These are phyloP conservation scores for Ophiosphaerella narmari DNA, from an alignment of 2,329 filamentous ascomycete species.

Conservation along the genomic window DNA sequence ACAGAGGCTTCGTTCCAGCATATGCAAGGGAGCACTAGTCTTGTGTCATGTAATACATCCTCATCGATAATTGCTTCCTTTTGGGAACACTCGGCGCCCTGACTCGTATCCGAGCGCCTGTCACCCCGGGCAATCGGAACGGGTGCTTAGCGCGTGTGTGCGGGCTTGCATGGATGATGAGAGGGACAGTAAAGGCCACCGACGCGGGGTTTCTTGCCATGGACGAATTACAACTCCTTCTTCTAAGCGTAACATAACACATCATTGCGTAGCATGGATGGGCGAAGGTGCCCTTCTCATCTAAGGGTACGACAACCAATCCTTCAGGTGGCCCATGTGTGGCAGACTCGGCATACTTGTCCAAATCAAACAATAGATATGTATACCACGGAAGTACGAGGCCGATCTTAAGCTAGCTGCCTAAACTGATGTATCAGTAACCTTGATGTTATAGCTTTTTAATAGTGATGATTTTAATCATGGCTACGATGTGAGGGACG, in stretches of 20 bases:
- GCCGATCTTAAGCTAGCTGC: slow-evolving; percentile 1
- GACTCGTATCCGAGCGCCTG: slow-evolving; percentile 14
- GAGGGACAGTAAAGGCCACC: not conserved
- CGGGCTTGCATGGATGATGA: slow-evolving; percentile 4
- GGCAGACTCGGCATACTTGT: too few species aligned
- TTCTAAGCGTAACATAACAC: too few species aligned
- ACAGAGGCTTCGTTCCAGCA: not conserved
- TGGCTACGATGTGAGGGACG: too few species aligned
- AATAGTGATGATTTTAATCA: too few species aligned
- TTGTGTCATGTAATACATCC: slow-evolving; percentile 14
- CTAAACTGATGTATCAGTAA: too few species aligned
- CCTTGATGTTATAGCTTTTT: too few species aligned
- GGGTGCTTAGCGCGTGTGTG: slow-evolving; percentile 12
- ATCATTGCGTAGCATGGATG: too few species aligned
- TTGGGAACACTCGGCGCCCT: slow-evolving; percentile 4
- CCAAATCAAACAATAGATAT: too few species aligned
- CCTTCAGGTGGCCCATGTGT: too few species aligned
- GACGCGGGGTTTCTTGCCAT: not conserved
- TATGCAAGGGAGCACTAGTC: not conserved
- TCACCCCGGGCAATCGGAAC: slow-evolving; percentile 20
- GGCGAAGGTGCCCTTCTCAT: not conserved
- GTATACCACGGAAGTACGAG: slow-evolving; percentile 2
- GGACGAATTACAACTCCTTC: not conserved
- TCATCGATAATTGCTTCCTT: slow-evolving; percentile 9
- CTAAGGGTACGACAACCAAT: not conserved